Evolutionary conservation across 352 stramenopile species (phyloP).

Genomic region (Phytophthora litchii): DNA sequence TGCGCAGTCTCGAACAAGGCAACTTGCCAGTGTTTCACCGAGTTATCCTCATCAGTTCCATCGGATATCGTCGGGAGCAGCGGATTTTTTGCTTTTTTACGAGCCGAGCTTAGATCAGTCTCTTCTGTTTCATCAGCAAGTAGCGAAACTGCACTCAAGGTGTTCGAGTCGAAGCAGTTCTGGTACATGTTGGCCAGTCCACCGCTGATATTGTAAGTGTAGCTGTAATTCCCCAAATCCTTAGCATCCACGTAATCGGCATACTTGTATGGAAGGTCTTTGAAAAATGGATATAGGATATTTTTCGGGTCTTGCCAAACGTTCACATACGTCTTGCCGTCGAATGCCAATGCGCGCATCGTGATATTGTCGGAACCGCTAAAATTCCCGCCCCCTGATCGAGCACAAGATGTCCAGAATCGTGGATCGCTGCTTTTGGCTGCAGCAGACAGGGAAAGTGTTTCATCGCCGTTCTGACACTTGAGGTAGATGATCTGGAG

Average conservation of each 20-base stretch:
- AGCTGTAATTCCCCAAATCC: constrained; percentile 59
- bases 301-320: constrained; percentile 42
- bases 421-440: constrained; percentile 41
- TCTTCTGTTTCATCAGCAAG: constrained; percentile 3
- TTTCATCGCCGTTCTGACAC: constrained; percentile 45
- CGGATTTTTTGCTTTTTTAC: constrained; percentile 2
- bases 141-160: constrained; percentile 12
- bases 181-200: constrained; percentile 53
- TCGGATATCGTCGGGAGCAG: constrained; percentile 19
- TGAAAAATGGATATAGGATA: constrained; percentile 65
- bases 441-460: constrained; percentile 12
- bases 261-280: constrained; percentile 50
- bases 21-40: constrained; percentile 43
- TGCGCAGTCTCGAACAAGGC: constrained; percentile 46
- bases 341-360: constrained; percentile 28
- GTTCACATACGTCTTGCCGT: constrained; percentile 33
- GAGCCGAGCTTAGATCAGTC: background rate
- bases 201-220: constrained; percentile 56
- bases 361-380: constrained; percentile 31
- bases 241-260: constrained; percentile 51
- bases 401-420: constrained; percentile 43
- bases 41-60: constrained; percentile 26
- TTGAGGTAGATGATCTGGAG: constrained; percentile 63
- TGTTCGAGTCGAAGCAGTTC: constrained; percentile 51
- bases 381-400: constrained; percentile 33